Evolutionary conservation across 176 grass and related monocot species (phyloP).

Genomic region (Aegilops speltoides): DNA sequence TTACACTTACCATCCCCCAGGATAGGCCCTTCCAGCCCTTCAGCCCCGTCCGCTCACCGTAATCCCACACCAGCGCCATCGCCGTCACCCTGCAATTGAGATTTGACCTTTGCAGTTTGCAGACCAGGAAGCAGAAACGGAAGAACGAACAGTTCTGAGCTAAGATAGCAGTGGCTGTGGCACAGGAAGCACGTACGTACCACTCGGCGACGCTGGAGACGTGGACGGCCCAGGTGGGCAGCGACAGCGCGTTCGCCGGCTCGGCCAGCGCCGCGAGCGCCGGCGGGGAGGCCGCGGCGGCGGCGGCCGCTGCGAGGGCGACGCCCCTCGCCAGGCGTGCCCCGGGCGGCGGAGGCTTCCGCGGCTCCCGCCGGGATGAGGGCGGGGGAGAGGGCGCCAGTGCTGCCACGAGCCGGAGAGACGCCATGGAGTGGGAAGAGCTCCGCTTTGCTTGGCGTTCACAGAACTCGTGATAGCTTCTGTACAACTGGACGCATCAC

Average conservation of each 20-base stretch:
- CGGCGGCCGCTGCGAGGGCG: constrained; percentile 23
- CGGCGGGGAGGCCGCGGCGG: constrained; percentile 41
- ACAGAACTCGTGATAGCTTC: not conserved
- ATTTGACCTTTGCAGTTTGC: not conserved
- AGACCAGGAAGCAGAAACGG: not conserved
- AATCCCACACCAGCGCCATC: constrained; percentile 89
- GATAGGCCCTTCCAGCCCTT: constrained; percentile 84
- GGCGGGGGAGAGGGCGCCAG: constrained; percentile 12
- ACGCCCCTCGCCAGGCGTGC: constrained; percentile 27
- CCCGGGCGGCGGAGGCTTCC: not conserved
- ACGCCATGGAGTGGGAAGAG: constrained; percentile 21
- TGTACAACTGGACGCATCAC: not conserved
- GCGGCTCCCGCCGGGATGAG: not conserved
- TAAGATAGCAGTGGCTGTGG: not conserved
- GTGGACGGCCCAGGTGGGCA: constrained; percentile 93
- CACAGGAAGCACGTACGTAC: constrained; percentile 8
- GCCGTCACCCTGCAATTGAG: constrained; percentile 67
- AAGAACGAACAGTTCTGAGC: too few species aligned
- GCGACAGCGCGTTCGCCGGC: constrained; percentile 82
- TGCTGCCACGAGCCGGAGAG: constrained; percentile 36
- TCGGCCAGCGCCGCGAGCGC: constrained; percentile 61
- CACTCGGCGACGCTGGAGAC: constrained; percentile 95
- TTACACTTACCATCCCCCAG: constrained; percentile 98
- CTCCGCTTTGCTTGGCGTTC: not conserved
- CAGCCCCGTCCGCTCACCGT: constrained; percentile 74